Conservation (phyloP, 2,329 filamentous ascomycete species). For the Neopestalotiopsis clavispora region DNA sequence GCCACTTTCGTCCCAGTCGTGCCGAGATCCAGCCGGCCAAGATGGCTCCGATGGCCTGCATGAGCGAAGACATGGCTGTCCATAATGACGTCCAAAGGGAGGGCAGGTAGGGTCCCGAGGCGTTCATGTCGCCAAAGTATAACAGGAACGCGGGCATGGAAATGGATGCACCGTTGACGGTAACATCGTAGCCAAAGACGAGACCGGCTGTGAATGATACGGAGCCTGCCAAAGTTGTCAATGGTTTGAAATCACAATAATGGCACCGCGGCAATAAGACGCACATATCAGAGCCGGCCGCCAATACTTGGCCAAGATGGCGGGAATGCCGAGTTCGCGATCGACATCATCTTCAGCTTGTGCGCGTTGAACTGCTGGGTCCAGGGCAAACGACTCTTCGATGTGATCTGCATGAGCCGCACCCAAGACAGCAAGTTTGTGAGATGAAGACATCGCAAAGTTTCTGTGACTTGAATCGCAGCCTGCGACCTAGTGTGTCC, state of each 20-base stretch:
- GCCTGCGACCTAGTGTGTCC: neutral
- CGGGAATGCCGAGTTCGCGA: neutral
- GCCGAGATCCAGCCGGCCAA: neutral
- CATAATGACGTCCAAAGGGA: neutral
- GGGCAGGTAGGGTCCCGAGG: neutral
- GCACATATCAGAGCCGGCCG: neutral
- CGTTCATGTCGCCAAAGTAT: neutral
- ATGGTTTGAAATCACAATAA: neutral
- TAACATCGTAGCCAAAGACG: neutral
- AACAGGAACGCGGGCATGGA: neutral
- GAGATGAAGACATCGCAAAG: neutral
- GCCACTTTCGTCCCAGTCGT: neutral
- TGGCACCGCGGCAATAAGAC: neutral
- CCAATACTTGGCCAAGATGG: neutral
- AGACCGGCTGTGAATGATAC: neutral
- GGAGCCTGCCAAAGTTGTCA: neutral
- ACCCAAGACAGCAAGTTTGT: neutral
- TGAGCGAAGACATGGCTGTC: neutral
- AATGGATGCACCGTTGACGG: neutral
- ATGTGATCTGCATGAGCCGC: neutral
- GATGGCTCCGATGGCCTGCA: neutral
- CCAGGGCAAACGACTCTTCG: neutral
- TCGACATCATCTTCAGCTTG: neutral
- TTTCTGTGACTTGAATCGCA: neutral
- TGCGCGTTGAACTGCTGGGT: neutral